Base-by-base conservation (phyloP, 352 stramenopile genomes). In the Globisporangium viniferum region DNA sequence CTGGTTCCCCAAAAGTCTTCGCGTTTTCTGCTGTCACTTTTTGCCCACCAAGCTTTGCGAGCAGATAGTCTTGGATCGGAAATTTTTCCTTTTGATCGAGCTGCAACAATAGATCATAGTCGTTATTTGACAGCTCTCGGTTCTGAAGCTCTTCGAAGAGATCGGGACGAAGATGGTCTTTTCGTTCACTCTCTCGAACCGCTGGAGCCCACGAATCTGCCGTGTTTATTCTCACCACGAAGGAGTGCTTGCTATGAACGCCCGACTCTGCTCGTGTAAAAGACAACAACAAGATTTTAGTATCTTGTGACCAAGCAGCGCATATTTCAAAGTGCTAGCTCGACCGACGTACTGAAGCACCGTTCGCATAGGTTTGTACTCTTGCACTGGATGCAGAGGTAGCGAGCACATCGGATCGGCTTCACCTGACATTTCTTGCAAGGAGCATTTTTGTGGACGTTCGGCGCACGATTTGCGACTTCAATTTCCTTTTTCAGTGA, bases 341-440 rank as follows among this genome's bases (percentile, higher is more conserved):
- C n/a, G 12, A 4, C 29, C 6, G 10, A 78, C 80, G 31, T 77
- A 91, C 82, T 87, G 66, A 91, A 95, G 70, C 88, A 95, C 14
- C 83, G 79, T 12, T 78, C 74, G 61, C 88, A 94, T 20, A 94
- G 70, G 44, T 94, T 86, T 9, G 84, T 71, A 51, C 89, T 83
- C 63, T 89, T 93, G 74, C 88, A 94, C 48, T 91, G 84, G 0
- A 95, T 66, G 51, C 88, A 95, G 0, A 85, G 86, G 70, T 93
- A 95, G 31, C 86, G 76, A n/a, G 90, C 78, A 44, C 84, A 86
- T 7, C 86, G 84, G 71, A 95, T 87, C 29, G 88, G 83, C 59
- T 91, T 93, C 0, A 74, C 81, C 63, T 92, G 81, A 67, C 87
- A 95, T 70, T 89, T 86, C 31, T 81, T 88, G 70, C 87, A 94